A percentile compares a stretch with the other conserved stretches of the same genome.
phyloP scores from a whole-genome alignment of 78 protist genomes.

The Pigoraptor vietnamica region DNA sequence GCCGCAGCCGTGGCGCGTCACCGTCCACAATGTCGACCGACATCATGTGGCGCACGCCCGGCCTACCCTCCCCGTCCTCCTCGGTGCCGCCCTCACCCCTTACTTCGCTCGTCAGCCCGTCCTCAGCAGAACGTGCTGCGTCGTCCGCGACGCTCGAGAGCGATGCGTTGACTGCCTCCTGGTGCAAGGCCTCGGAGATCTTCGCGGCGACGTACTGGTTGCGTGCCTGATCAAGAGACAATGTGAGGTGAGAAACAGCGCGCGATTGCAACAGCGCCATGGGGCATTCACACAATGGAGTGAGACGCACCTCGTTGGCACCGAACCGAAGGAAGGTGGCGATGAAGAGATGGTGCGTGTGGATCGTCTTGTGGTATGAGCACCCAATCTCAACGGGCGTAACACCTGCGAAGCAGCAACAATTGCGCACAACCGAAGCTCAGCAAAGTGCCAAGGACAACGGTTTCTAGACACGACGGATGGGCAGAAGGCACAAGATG shows the following conservation, averaged over 20 bases:
- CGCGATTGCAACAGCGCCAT: not conserved
- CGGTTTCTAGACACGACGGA: not conserved
- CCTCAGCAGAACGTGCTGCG: no score
- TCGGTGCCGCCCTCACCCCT: no score
- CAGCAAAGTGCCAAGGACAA: not conserved
- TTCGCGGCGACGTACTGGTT: not conserved
- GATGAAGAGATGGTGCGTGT: not conserved
- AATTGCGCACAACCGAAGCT: not conserved
- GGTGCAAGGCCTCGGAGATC: not conserved
- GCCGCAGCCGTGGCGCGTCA: not conserved
- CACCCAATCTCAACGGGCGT: not conserved
- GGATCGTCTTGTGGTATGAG: not conserved
- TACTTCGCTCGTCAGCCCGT: no score
- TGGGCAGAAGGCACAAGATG: no score
- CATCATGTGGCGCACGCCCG: no score
- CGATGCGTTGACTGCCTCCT: not conserved
- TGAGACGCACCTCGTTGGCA: not conserved
- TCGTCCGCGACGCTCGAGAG: not conserved
- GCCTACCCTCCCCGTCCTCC: no score
- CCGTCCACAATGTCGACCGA: not conserved
- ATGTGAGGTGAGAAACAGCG: no score
- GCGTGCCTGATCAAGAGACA: not conserved
- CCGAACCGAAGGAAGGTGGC: not conserved
- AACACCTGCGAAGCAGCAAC: not conserved
- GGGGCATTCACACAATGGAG: not conserved